These are phyloP conservation scores for Sphaceloma murrayae DNA, from an alignment of 2,329 filamentous ascomycete genomes.

Conservation along the genomic window DNA sequence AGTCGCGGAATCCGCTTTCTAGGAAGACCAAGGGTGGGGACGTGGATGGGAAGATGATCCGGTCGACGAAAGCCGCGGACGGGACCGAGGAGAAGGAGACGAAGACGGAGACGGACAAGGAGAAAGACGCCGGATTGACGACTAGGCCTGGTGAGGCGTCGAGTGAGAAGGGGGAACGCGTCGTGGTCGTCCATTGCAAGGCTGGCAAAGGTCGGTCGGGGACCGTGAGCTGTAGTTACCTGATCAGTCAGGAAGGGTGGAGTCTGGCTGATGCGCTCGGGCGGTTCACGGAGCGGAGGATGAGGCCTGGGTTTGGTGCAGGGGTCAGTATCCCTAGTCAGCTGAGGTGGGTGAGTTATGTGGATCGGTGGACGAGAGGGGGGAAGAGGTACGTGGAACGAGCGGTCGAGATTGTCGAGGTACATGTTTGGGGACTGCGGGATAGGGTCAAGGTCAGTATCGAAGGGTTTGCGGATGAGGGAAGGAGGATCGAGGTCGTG, in stretches of 20 bases:
- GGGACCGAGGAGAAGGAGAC: background rate
- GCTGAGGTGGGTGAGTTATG: conserved; percentile 75
- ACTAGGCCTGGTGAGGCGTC: conserved; percentile 2
- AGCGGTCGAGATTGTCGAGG: conserved; percentile 72
- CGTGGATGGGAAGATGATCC: conserved; percentile 9
- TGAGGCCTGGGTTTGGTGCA: conserved; percentile 78
- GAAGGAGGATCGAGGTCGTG: conserved; percentile 72
- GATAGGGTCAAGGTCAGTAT: conserved; percentile 81
- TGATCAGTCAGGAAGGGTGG: conserved; percentile 80
- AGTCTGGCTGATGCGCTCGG: conserved; percentile 52
- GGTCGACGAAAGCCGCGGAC: background rate
- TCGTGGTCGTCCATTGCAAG: conserved; percentile 92
- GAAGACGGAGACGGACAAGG: too few species aligned
- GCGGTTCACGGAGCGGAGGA: conserved; percentile 70
- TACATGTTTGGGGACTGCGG: conserved; percentile 81
- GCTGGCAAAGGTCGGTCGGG: conserved; percentile 92
- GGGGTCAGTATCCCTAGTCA: conserved; percentile 93
- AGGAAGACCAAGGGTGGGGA: background rate
- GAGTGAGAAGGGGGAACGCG: conserved; percentile 38
- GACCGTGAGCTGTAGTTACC: conserved; percentile 75
- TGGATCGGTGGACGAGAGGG: conserved; percentile 71
- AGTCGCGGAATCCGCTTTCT: conserved; percentile 1
- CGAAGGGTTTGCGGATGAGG: conserved; percentile 79
- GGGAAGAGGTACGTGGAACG: conserved; percentile 75
- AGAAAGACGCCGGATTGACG: too few species aligned